phyloP scores from a whole-genome alignment of 306 rosid species.

The Glycine latifolia region DNA sequence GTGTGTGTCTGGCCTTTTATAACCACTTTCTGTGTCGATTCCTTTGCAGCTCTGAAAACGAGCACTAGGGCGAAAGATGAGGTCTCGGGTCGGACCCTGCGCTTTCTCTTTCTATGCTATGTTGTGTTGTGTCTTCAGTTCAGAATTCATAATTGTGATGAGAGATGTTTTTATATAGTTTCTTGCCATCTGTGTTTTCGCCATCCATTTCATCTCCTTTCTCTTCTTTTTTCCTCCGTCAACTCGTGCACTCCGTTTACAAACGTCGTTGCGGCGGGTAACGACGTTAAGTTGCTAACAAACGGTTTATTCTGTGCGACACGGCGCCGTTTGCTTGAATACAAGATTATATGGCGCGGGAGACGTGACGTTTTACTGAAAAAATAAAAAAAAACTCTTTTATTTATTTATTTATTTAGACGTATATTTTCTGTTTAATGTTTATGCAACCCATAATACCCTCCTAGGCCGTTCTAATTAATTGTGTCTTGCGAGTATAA shows the following conservation, averaged over 20 bases:
- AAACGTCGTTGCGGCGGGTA: slow-evolving; percentile 68
- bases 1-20: slow-evolving; percentile 4
- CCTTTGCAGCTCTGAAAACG: slow-evolving; percentile 49
- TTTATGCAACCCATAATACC: slow-evolving; percentile 6
- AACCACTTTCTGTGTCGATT: slow-evolving; percentile 47
- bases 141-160: slow-evolving; percentile 49
- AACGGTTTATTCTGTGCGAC: slow-evolving; percentile 43
- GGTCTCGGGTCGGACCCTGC: slow-evolving; percentile 60
- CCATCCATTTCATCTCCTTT: slow-evolving; percentile 29
- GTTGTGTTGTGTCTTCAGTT: slow-evolving; percentile 37
- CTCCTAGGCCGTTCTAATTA: background rate
- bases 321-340: slow-evolving; percentile 47
- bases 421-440: background rate
- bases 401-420: background rate
- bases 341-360: slow-evolving; percentile 20
- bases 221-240: slow-evolving; percentile 52
- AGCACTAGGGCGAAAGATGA: slow-evolving; percentile 58
- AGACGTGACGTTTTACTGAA: background rate
- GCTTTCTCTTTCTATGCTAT: slow-evolving; percentile 36
- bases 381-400: background rate
- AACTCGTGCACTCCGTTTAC: slow-evolving; percentile 55
- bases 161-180: slow-evolving; percentile 61
- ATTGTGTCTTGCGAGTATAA: background rate
- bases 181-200: slow-evolving; percentile 45
- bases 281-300: slow-evolving; percentile 52